phyloP scores from a whole-genome alignment of 2,329 filamentous ascomycete species.

The Sarocladiaceae sp. region DNA sequence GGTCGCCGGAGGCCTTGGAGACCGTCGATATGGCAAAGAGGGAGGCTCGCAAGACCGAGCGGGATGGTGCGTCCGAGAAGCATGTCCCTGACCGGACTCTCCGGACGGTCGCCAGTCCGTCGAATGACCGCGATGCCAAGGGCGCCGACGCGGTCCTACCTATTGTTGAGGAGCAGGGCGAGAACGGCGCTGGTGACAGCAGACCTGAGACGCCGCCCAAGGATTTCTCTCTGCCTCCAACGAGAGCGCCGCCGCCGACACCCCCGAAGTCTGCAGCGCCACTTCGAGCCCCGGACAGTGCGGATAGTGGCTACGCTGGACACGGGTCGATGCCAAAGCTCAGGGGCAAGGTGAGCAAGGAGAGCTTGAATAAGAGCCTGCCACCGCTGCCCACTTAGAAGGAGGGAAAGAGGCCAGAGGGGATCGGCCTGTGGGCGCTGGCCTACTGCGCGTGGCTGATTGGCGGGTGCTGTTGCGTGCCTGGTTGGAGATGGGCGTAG shows the following conservation, averaged over 20 bases:
- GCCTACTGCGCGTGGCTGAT: slow-evolving; percentile 5
- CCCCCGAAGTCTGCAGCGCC: slow-evolving; percentile 25
- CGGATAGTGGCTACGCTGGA: slow-evolving; percentile 43
- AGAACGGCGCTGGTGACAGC: slow-evolving; percentile 48
- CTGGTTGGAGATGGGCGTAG: slow-evolving; percentile 7
- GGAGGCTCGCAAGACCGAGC: slow-evolving; percentile 31
- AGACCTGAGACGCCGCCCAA: slow-evolving; percentile 41
- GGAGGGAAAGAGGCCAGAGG: slow-evolving; percentile 1
- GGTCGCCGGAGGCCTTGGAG: slow-evolving; percentile 34
- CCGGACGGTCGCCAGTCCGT: slow-evolving; percentile 23
- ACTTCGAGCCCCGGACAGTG: slow-evolving; percentile 37
- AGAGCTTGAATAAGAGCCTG: slow-evolving; percentile 57
- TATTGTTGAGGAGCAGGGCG: slow-evolving; percentile 85
- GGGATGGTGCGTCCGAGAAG: slow-evolving; percentile 32
- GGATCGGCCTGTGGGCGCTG: slow-evolving; percentile 3
- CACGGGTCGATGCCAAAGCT: slow-evolving; percentile 19
- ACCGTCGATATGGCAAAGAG: slow-evolving; percentile 35
- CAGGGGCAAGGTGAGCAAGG: slow-evolving; percentile 41
- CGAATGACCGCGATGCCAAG: slow-evolving; percentile 51
- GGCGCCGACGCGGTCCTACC: slow-evolving; percentile 60
- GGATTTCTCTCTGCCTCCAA: slow-evolving; percentile 36
- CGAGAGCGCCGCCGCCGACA: slow-evolving; percentile 33
- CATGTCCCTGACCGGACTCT: slow-evolving; percentile 61
- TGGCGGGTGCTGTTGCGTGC: background rate
- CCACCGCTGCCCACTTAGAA: slow-evolving; percentile 46